A percentile compares a stretch with the other conserved stretches of the same genome.
Evolutionary conservation across 306 rosid species (phyloP).

Genomic region (Trichosanthes cucumerina): DNA sequence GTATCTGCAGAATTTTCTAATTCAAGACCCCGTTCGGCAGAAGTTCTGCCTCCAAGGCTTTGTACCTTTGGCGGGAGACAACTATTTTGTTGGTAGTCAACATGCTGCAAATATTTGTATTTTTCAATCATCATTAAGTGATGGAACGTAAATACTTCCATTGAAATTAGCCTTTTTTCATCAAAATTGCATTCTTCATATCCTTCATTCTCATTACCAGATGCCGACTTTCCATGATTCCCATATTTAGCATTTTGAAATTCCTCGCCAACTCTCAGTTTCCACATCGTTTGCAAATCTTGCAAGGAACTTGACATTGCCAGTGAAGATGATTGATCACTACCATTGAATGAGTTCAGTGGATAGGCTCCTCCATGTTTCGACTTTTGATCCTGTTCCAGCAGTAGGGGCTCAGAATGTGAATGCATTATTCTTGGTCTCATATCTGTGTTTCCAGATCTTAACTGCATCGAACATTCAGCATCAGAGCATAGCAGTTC

Average conservation of each 20-base stretch:
- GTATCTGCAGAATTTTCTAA: slow-evolving; percentile 18
- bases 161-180: background rate
- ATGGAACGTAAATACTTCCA: background rate
- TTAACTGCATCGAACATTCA: slow-evolving; percentile 17
- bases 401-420: slow-evolving; percentile 44
- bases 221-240: slow-evolving; percentile 2
- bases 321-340: slow-evolving; percentile 24
- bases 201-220: background rate
- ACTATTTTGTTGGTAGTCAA: background rate
- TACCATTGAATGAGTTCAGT: slow-evolving; percentile 18
- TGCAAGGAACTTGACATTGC: slow-evolving; percentile 28
- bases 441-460: slow-evolving; percentile 22
- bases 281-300: slow-evolving; percentile 24
- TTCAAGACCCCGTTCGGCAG: slow-evolving; percentile 7
- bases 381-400: slow-evolving; percentile 29
- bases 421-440: slow-evolving; percentile 37
- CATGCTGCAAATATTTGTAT: background rate
- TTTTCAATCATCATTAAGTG: background rate
- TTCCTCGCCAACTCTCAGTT: slow-evolving; percentile 20
- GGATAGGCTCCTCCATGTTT: slow-evolving; percentile 13
- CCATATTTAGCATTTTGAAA: slow-evolving; percentile 18
- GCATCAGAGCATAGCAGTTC: slow-evolving; percentile 28
- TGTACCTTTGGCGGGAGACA: background rate
- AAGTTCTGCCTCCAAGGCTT: background rate
- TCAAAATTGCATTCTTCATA: background rate